These are phyloP conservation scores for Eremothecium gossypii DNA, from an alignment of 1,139 yeast genomes.

Conservation along the genomic window DNA sequence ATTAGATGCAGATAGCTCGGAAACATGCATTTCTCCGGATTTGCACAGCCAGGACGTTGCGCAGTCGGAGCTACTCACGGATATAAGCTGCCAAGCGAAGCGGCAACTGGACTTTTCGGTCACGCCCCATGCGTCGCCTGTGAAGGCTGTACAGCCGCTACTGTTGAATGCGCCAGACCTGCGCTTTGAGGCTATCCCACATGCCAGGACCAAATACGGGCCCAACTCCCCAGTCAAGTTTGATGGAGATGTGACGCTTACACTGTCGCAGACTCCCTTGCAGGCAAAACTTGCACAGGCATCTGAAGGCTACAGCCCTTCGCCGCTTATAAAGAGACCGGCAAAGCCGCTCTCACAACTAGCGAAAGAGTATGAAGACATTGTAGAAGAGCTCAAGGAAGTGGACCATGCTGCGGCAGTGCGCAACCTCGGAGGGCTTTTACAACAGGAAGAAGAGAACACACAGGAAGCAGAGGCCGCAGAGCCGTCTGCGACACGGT, in stretches of 20 bases:
- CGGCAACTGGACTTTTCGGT: constrained; percentile 13
- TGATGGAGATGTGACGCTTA: constrained; percentile 9
- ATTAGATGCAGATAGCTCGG: not conserved
- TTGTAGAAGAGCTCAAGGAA: constrained; percentile 18
- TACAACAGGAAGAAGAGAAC: constrained; percentile 5
- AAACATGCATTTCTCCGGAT: not conserved
- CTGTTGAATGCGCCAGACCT: not conserved
- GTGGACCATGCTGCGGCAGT: constrained; percentile 6
- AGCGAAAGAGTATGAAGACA: constrained; percentile 19
- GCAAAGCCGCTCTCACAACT: constrained; percentile 22
- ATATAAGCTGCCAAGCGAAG: constrained; percentile 7
- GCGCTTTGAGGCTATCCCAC: constrained; percentile 1
- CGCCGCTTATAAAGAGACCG: constrained; percentile 26
- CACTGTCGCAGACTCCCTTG: constrained; percentile 9
- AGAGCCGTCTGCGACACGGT: constrained; percentile 5
- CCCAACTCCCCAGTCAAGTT: constrained; percentile 28
- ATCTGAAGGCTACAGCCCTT: constrained; percentile 17
- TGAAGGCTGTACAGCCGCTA: constrained; percentile 5
- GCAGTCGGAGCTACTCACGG: not conserved
- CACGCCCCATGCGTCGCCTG: constrained; percentile 15
- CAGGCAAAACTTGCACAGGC: constrained; percentile 9
- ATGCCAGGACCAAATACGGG: constrained; percentile 15
- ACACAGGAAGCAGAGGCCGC: constrained; percentile 7
- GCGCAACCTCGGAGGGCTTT: constrained; percentile 2
- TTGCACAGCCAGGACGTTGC: not conserved